A percentile compares a stretch with the other conserved stretches of the same genome.
Conservation (phyloP, 495 filamentous ascomycete species). For the Penicillium waksmanii region DNA sequence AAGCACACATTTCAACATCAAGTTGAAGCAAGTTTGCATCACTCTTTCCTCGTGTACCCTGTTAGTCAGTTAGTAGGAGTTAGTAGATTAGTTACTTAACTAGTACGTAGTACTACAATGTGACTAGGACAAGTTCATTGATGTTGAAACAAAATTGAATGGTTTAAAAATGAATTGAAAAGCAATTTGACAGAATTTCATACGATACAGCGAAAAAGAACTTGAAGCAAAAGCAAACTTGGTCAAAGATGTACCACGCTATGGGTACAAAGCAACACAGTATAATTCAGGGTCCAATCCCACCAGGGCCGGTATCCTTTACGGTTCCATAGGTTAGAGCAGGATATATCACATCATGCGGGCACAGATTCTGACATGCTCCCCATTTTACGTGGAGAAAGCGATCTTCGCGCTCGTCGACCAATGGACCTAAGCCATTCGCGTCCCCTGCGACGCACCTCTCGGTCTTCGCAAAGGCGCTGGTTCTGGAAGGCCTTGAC, state of each 20-base stretch:
- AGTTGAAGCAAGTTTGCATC: constrained; percentile 2
- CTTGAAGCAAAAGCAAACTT: not conserved
- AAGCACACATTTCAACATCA: not conserved
- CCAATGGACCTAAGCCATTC: constrained; percentile 12
- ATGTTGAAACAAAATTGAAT: not conserved
- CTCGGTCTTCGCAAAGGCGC: not conserved
- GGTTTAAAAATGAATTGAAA: not conserved
- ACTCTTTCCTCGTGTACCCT: not conserved
- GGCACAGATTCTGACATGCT: not conserved
- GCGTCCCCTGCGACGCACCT: constrained; percentile 8
- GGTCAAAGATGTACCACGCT: not conserved
- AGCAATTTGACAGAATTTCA: not conserved
- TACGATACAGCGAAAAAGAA: not conserved
- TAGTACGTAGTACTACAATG: constrained; percentile 1
- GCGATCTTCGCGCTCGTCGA: constrained; percentile 5
- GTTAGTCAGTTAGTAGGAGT: not conserved
- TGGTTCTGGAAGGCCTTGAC: constrained; percentile 8
- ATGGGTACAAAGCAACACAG: not conserved
- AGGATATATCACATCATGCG: not conserved
- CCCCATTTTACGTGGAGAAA: constrained; percentile 6
- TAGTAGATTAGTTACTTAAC: not conserved
- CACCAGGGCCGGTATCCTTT: not conserved
- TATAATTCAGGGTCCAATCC: not conserved
- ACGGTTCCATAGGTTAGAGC: not conserved
- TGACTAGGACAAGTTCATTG: not conserved